Evolutionary conservation across 1,284 basidiomycete genomes (phyloP).

Genomic region (Tremellales sp.): DNA sequence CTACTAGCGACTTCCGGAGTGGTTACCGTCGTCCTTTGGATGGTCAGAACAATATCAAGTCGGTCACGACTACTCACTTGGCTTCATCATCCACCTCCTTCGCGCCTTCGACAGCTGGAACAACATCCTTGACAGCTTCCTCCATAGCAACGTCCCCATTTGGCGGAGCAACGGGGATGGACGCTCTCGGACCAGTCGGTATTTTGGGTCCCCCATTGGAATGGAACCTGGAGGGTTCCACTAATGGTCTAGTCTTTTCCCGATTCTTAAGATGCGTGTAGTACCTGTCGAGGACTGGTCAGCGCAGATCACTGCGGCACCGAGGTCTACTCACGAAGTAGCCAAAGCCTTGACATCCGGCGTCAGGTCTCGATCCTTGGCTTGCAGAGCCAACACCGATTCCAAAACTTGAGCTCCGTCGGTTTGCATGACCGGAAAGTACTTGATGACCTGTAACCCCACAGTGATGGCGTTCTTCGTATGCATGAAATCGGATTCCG

Average conservation of each 20-base stretch:
- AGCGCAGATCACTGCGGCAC: neutral
- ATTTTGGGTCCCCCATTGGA: too few species aligned
- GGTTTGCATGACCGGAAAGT: constrained; percentile 69
- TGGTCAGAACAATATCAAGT: neutral
- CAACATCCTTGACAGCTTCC: neutral
- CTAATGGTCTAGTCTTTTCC: constrained; percentile 23
- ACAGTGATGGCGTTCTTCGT: constrained; percentile 89
- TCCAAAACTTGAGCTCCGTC: constrained; percentile 57
- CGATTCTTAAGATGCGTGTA: constrained; percentile 29
- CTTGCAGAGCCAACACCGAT: constrained; percentile 57
- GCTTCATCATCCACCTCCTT: neutral
- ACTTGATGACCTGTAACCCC: constrained; percentile 79
- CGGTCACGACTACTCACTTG: neutral
- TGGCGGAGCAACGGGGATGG: constrained; percentile 8
- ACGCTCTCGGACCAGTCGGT: constrained; percentile 13
- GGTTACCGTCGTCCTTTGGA: neutral
- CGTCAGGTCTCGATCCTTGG: constrained; percentile 23
- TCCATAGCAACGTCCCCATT: neutral
- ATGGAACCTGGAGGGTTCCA: constrained; percentile 23
- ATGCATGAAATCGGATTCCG: constrained; percentile 74
- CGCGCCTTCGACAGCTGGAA: neutral
- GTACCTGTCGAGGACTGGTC: constrained; percentile 13
- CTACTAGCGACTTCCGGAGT: too few species aligned
- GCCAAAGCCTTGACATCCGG: constrained; percentile 35
- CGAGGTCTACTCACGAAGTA: constrained; percentile 12